Percentiles rank a stretch among this genome's conserved stretches.
phyloP scores from a whole-genome alignment of 257 asterid species.

The Primulina huaijiensis region DNA sequence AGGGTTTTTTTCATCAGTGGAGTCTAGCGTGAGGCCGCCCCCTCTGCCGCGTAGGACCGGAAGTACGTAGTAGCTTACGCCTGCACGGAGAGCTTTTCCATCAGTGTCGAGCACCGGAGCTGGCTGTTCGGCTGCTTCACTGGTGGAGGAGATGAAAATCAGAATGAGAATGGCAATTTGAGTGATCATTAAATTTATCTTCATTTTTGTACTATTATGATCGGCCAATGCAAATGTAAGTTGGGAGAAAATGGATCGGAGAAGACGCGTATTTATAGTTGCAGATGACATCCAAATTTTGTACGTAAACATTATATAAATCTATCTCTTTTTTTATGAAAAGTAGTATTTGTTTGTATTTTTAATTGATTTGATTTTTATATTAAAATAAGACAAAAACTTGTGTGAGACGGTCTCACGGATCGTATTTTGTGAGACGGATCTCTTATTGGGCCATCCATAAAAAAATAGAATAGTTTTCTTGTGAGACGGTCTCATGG shows the following conservation, averaged over 20 bases:
- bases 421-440: no score
- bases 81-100: slow-evolving; percentile 29
- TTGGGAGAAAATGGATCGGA: not conserved
- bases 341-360: no score
- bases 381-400: no score
- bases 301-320: no score
- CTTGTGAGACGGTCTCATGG: no score
- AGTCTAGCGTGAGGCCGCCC: slow-evolving; percentile 52
- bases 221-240: not conserved
- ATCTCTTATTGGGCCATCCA: no score
- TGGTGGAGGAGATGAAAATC: slow-evolving; percentile 17
- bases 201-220: not conserved
- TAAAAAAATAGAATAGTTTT: no score
- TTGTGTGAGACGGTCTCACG: no score
- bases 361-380: no score
- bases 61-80: slow-evolving; percentile 41
- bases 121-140: slow-evolving; percentile 27
- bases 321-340: no score
- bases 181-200: no score
- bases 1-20: slow-evolving; percentile 22
- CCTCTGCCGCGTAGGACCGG: slow-evolving; percentile 58
- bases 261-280: not conserved
- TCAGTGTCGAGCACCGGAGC: slow-evolving; percentile 41
- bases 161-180: slow-evolving; percentile 18
- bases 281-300: no score